A percentile compares a stretch with the other conserved stretches of the same genome.
phyloP scores from a whole-genome alignment of 2,329 filamentous ascomycete genomes.

The Diplodia seriata region DNA sequence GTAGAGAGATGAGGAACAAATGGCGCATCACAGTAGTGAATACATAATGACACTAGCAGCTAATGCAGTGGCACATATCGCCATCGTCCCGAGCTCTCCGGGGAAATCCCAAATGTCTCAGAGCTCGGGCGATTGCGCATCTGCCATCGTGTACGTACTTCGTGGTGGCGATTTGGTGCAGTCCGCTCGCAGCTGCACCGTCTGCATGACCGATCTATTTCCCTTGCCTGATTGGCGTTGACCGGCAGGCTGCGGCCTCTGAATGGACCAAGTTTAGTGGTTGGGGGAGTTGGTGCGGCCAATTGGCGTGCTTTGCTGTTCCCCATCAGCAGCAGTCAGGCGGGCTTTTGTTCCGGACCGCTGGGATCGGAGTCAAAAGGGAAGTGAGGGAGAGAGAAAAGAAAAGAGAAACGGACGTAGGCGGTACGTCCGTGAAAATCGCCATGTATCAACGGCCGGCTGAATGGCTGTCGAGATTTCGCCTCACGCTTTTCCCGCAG shows the following conservation, averaged over 20 bases:
- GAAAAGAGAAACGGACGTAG: background rate
- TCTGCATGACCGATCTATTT: background rate
- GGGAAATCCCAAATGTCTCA: background rate
- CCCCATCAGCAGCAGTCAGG: background rate
- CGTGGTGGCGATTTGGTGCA: background rate
- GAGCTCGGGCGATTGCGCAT: background rate
- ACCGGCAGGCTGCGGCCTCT: background rate
- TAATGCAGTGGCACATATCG: background rate
- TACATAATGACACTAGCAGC: background rate
- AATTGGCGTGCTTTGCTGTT: background rate
- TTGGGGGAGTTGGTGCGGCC: background rate
- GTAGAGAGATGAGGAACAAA: background rate
- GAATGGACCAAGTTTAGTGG: background rate
- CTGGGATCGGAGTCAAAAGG: background rate
- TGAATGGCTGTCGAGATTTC: background rate
- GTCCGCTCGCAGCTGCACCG: background rate
- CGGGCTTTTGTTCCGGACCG: background rate
- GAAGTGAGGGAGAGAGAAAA: background rate
- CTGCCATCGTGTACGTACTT: background rate
- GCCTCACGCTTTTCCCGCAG: conserved; percentile 1
- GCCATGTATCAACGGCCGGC: no score
- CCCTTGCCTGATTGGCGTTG: background rate
- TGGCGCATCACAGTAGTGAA: background rate
- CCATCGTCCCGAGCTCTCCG: background rate
- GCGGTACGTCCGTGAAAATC: background rate